Conservation (phyloP, 2,329 filamentous ascomycete genomes). For the Myrmaecium sp. region DNA sequence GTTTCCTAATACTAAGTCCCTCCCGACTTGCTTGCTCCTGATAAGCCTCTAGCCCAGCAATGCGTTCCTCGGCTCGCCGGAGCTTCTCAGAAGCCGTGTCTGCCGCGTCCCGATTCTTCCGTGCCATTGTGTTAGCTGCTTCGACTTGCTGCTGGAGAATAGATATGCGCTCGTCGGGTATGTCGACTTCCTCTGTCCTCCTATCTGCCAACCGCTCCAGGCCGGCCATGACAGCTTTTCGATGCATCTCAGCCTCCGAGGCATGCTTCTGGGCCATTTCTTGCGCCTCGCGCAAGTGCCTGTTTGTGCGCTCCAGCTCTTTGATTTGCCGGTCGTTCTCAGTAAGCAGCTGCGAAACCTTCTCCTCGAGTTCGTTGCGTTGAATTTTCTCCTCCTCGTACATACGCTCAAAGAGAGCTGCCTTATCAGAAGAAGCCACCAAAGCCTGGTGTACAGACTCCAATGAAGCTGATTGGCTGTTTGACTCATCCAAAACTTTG, state of each 20-base stretch:
- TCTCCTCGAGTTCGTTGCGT: conserved; percentile 58
- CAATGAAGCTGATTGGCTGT: conserved; percentile 55
- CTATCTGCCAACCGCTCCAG: conserved; percentile 54
- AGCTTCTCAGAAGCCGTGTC: conserved; percentile 77
- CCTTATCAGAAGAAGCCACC: conserved; percentile 60
- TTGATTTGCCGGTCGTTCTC: conserved; percentile 68
- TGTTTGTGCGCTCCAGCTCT: conserved; percentile 58
- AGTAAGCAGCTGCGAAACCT: conserved; percentile 56
- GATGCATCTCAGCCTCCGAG: conserved; percentile 72
- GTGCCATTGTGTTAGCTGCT: conserved; percentile 61
- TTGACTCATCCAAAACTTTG: conserved; percentile 47
- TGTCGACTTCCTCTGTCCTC: conserved; percentile 24
- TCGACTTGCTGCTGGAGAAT: conserved; percentile 68
- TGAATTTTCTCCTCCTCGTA: conserved; percentile 67
- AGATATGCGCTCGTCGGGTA: conserved; percentile 46
- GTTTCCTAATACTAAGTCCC: conserved; percentile 73
- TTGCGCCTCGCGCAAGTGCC: conserved; percentile 69
- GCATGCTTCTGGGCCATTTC: conserved; percentile 77
- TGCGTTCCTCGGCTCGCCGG: conserved; percentile 84
- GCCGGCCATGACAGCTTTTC: conserved; percentile 64
- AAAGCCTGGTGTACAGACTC: conserved; percentile 63
- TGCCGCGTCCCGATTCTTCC: conserved; percentile 77
- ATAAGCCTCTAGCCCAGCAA: conserved; percentile 89
- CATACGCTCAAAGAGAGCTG: conserved; percentile 58
- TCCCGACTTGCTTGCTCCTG: conserved; percentile 95